Evolutionary conservation across 306 rosid genomes (phyloP), one percentile per base, ranked within the genome.

Genomic region (Mucuna pruriens): DNA sequence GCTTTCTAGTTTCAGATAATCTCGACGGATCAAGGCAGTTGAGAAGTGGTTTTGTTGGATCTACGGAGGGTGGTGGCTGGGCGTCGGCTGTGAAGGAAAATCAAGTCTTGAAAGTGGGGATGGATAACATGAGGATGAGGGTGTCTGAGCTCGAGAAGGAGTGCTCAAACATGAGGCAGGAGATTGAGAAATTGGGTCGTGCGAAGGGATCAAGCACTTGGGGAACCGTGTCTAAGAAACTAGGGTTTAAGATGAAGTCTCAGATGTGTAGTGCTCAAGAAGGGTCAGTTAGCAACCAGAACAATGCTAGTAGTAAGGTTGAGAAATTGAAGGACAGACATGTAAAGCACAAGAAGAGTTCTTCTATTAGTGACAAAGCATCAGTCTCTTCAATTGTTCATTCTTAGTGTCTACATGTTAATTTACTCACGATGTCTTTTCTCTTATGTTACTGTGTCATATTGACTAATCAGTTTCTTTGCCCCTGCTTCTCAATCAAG

Each of bases 201-300:
- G 34, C 62, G 5, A 93, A 91, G 85, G 94, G 92, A 7, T 83
- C 94, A 0, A 88, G 92, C 29, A 12, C 96, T 0, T 95, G 99
- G 99, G 99, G 97, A 68, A 87, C 70, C 0, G 91, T 95, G 45
- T 91, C 99, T 0, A 95, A 91, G 94, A 95, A 95, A 77, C 86
- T 95, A 0, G 99, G 99, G 71, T 90, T 95, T 60, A 93, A 84
- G 89, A 42, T 93, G 0, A 95, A 95, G 88, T 95, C 99, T 88
- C 98, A 95, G 85, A 93, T 95, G 98, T 95, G 99, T 87, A 95
- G 99, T 81, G 99, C 99, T 46, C 97, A 93, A 84, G 96, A 92
- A 87, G 98, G 94, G 46, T 95, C 98, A 0, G 97, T 95, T 23
- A 93, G 94, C 83, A 87, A 90, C 76, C 97, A 86, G 86, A 86